phyloP scores from a whole-genome alignment of 2,329 filamentous ascomycete species.

The Penicillium sp. region DNA sequence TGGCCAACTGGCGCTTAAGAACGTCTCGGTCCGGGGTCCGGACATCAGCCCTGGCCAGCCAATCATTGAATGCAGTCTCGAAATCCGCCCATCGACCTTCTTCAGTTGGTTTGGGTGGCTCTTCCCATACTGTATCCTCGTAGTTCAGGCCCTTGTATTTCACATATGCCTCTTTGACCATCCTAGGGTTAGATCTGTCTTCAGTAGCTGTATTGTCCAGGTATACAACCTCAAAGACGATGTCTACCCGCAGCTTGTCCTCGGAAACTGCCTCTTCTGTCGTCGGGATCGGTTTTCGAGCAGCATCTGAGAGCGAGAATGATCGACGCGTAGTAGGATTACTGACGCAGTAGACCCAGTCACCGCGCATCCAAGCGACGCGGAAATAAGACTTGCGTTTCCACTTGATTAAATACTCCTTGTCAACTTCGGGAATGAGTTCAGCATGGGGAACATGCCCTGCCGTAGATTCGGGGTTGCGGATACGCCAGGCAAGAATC shows the following conservation, averaged over 20 bases:
- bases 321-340: slow-evolving; percentile 61
- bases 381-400: slow-evolving; percentile 72
- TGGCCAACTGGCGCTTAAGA: slow-evolving; percentile 63
- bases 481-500: slow-evolving; percentile 85
- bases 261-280: slow-evolving; percentile 78
- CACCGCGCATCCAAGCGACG: slow-evolving; percentile 79
- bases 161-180: slow-evolving; percentile 69
- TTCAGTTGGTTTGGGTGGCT: slow-evolving; percentile 62
- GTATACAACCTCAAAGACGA: slow-evolving; percentile 78
- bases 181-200: slow-evolving; percentile 64
- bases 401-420: slow-evolving; percentile 92
- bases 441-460: slow-evolving; percentile 40
- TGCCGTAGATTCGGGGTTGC: slow-evolving; percentile 53
- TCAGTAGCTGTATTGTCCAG: slow-evolving; percentile 53
- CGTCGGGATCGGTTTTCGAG: slow-evolving; percentile 61
- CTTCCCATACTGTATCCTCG: slow-evolving; percentile 86
- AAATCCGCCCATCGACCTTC: slow-evolving; percentile 70
- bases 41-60: slow-evolving; percentile 72
- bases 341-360: slow-evolving; percentile 77
- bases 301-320: slow-evolving; percentile 66
- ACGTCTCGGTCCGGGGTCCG: slow-evolving; percentile 49
- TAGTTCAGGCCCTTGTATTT: slow-evolving; percentile 93
- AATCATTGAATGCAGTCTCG: slow-evolving; percentile 76
- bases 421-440: slow-evolving; percentile 65
- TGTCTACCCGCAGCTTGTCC: slow-evolving; percentile 77